phyloP scores from a whole-genome alignment of 1,284 basidiomycete genomes.

The Ustilago lituana region DNA sequence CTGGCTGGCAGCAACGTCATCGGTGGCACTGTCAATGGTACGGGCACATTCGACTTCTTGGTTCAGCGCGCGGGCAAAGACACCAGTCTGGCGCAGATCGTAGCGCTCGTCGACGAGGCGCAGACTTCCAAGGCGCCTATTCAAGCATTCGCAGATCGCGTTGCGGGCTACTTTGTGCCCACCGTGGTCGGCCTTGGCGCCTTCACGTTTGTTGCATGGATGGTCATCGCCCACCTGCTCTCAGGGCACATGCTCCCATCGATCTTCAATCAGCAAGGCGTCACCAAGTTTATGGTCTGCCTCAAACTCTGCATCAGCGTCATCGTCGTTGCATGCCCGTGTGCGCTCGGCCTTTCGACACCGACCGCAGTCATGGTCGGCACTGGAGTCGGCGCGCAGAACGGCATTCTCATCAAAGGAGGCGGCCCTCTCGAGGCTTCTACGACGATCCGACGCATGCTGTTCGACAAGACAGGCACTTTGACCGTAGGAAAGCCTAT shows the following conservation, averaged over 20 bases:
- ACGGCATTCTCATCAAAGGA: slow-evolving; percentile 98
- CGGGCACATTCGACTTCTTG: slow-evolving; percentile 93
- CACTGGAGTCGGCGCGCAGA: slow-evolving; percentile 93
- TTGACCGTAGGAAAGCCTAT: slow-evolving; percentile 86
- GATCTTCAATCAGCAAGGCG: slow-evolving; percentile 84
- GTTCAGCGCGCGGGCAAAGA: slow-evolving; percentile 95
- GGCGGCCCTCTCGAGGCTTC: slow-evolving; percentile 93
- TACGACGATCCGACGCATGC: slow-evolving; percentile 79
- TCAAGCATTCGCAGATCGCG: slow-evolving; percentile 92
- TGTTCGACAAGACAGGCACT: slow-evolving; percentile 98
- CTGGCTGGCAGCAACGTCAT: slow-evolving; percentile 83
- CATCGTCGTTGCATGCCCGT: slow-evolving; percentile 97
- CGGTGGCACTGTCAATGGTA: slow-evolving; percentile 94
- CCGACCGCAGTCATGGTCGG: slow-evolving; percentile 99
- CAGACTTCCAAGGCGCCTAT: slow-evolving; percentile 98
- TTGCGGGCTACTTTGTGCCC: slow-evolving; percentile 96
- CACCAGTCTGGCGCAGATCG: slow-evolving; percentile 94
- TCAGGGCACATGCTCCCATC: slow-evolving; percentile 75
- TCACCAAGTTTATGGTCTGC: slow-evolving; percentile 88
- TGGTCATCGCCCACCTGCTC: slow-evolving; percentile 75
- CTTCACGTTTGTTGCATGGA: slow-evolving; percentile 86
- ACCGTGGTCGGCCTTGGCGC: slow-evolving; percentile 83
- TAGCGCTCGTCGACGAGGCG: slow-evolving; percentile 94
- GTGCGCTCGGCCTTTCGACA: slow-evolving; percentile 93
- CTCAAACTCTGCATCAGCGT: slow-evolving; percentile 98